Evolutionary conservation across 352 stramenopile species (phyloP).

Genomic region (Pythium rhizo-oryzae): DNA sequence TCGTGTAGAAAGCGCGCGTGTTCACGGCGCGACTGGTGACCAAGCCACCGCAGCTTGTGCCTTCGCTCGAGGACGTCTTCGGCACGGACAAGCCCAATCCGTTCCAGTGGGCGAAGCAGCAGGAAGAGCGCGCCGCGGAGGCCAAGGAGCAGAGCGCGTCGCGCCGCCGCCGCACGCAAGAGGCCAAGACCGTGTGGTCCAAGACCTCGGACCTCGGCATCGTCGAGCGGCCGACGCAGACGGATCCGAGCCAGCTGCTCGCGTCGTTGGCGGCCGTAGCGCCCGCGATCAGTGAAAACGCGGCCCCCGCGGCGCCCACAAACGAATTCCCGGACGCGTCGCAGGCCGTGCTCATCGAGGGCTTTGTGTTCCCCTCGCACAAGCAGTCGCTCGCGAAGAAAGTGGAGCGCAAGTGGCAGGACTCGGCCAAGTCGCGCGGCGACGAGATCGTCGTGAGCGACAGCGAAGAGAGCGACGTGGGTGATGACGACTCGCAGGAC

Average conservation of each 20-base stretch:
- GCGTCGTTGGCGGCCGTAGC: slow-evolving; percentile 18
- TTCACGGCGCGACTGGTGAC: slow-evolving; percentile 60
- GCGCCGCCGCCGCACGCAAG: slow-evolving; percentile 27
- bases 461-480: slow-evolving; percentile 63
- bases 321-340: slow-evolving; percentile 53
- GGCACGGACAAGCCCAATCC: slow-evolving; percentile 79
- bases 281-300: slow-evolving; percentile 50
- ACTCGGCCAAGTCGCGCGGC: slow-evolving; percentile 28
- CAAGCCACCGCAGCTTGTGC: slow-evolving; percentile 83
- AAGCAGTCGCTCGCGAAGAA: slow-evolving; percentile 78
- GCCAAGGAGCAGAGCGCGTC: not conserved
- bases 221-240: slow-evolving; percentile 45
- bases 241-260: slow-evolving; percentile 31
- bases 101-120: slow-evolving; percentile 47
- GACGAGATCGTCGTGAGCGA: slow-evolving; percentile 69
- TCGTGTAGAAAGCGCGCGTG: slow-evolving; percentile 65
- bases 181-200: slow-evolving; percentile 69
- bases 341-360: slow-evolving; percentile 79
- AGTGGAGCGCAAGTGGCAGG: slow-evolving; percentile 51
- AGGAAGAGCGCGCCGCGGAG: slow-evolving; percentile 4
- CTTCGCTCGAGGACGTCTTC: slow-evolving; percentile 78
- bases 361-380: slow-evolving; percentile 83
- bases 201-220: slow-evolving; percentile 75
- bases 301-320: slow-evolving; percentile 34
- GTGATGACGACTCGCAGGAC: slow-evolving; percentile 44